Base-by-base conservation (phyloP, 352 stramenopile genomes). In the Phytopythium vexans region DNA sequence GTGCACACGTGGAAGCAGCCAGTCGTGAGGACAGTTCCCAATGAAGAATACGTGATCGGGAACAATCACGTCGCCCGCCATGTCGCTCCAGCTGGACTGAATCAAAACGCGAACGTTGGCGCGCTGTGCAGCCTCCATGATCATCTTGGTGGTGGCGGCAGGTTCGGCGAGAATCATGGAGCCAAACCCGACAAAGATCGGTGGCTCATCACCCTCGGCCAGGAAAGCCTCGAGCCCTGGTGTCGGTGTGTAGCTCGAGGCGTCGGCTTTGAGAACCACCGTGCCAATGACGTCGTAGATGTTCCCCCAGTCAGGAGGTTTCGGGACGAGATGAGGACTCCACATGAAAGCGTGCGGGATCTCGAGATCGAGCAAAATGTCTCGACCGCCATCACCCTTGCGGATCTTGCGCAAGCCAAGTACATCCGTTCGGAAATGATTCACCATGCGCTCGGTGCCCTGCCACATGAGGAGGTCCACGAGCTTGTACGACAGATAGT, bases 121-220 rank as follows among this genome's bases (percentile, higher is more conserved):
- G 34, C 57, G 60, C 16, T 68, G 60, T 7, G 86, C 85, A n/a
- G 80, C 81, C 14, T 95, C 90, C 10, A 90, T 82, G 52, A 96
- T 91, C 62, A 98, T 97, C 34, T 79, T 77, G 8, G 70, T 89
- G 39, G 75, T 75, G 10, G 82, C 66, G 21, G 60, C 52, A 0
- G 88, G 75, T 39, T 98, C 72, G 39, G 84, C 62, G 33, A 98
- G 76, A 0, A 98, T 70, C 92, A 98, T 98, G 6, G 72, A 93
- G 8, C 94, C 94, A 62, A 98, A 98, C 0, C 94, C 94, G 38
- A 98, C 82, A 48, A 97, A 98, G 58, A 98, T 90, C 6, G 93
- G 92, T 1, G 77, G 77, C 1, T 46, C 66, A 44, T 86, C 67
- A 6, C 93, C n/a, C n/a, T 63, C 36, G 9, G 54, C 77, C n/a